Evolutionary conservation across 1,284 basidiomycete species (phyloP), one percentile per base, ranked within the genome.

Genomic region (Rhodotorula sp.): DNA sequence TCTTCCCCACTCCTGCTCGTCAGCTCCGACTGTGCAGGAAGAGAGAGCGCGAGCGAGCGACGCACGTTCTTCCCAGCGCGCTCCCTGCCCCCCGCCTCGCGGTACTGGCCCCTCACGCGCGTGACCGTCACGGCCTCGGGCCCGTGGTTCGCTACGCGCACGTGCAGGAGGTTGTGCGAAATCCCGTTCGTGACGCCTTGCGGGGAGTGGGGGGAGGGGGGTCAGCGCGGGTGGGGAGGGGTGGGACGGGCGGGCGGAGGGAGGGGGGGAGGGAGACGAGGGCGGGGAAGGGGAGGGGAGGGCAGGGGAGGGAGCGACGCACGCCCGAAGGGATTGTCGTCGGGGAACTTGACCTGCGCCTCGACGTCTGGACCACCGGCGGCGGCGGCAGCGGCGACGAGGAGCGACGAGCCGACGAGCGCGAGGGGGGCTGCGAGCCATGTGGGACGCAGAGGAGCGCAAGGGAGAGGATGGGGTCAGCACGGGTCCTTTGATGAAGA

Each of bases 131-230:
- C 39, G 6, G 69, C 59, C 25, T 71, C 68, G 7, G 58, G 61
- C 5, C 67, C 71, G 58, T 78, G 77, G 69, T 75, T 76, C 12
- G 59, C 44, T 21, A 78, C 57, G 51, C 67, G 64, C 48, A 78
- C 53, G 55, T 73, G 64, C 59, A 76, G 59, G 7, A 72, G 48
- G 60, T 76, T 77, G 25, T 44, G 36, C 21, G 55, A 37, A 51
- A 64, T 44, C 46, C 66, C 69, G 71, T 72, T 75, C 34, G 58
- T 61, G 39, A 75, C 71, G 21, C 48, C 69, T 73, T n/a, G n/a
- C n/a, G n/a, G n/a, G n/a, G n/a, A n/a, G n/a, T n/a, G n/a, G 34
- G 27, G 10, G 9, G 48, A 46, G 21, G 34, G 25, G 19, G 9
- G 48, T 27, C 25, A 50, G 48, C 27, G 48, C 10, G 48, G n/a